Evolutionary conservation across 768 basidiomycete species (phyloP).

Genomic region (Agaricus sinodeliciosus): DNA sequence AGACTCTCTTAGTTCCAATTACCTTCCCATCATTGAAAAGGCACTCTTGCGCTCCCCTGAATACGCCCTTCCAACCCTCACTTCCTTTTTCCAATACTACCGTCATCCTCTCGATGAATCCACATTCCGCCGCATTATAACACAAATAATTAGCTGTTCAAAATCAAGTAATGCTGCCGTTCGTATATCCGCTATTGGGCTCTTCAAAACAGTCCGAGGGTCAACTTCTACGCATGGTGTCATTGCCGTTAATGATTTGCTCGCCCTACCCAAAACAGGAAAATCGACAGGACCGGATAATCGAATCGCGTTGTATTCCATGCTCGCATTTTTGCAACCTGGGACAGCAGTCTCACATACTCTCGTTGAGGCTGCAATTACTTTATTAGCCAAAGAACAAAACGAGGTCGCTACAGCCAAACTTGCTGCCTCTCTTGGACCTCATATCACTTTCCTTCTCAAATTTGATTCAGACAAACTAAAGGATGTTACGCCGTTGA

Average conservation of each 20-base stretch:
- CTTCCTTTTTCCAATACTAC: slow-evolving; percentile 53
- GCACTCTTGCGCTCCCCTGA: slow-evolving; percentile 80
- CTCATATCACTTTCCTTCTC: slow-evolving; percentile 56
- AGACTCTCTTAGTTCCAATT: slow-evolving; percentile 41
- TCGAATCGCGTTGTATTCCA: slow-evolving; percentile 70
- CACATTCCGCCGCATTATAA: slow-evolving; percentile 47
- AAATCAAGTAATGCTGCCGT: slow-evolving; percentile 68
- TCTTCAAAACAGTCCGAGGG: slow-evolving; percentile 47
- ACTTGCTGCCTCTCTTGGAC: slow-evolving; percentile 47
- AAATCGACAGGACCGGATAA: slow-evolving; percentile 90
- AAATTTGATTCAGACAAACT: slow-evolving; percentile 33
- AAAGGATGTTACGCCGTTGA: slow-evolving; percentile 33
- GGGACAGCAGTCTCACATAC: slow-evolving; percentile 31
- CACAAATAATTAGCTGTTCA: slow-evolving; percentile 55
- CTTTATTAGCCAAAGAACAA: slow-evolving; percentile 63
- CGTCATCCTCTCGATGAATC: slow-evolving; percentile 39
- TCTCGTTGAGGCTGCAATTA: slow-evolving; percentile 38
- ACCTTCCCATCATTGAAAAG: slow-evolving; percentile 76
- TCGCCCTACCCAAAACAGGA: slow-evolving; percentile 70
- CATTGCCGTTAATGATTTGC: slow-evolving; percentile 53
- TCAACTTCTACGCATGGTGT: not conserved
- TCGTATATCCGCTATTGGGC: slow-evolving; percentile 44
- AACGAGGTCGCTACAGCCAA: slow-evolving; percentile 58
- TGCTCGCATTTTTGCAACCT: slow-evolving; percentile 54
- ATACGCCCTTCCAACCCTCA: slow-evolving; percentile 53